phyloP scores from a whole-genome alignment of 1,139 yeast genomes.

The Tardiomyces digboiensis region DNA sequence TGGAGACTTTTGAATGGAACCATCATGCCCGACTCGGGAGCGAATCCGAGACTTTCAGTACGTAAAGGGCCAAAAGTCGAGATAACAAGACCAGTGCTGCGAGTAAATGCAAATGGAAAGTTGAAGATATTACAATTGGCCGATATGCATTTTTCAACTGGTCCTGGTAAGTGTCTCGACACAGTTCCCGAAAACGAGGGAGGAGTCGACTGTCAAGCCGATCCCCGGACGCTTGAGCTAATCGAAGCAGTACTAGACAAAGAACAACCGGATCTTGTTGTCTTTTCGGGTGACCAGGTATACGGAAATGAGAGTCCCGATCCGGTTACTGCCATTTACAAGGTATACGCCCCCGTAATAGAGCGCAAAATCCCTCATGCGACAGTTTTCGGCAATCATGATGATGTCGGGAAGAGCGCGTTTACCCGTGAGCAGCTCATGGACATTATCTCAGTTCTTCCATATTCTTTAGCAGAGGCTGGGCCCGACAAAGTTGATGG shows the following conservation, averaged over 20 bases:
- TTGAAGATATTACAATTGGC: constrained; percentile 80
- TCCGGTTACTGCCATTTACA: constrained; percentile 65
- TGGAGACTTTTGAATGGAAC: constrained; percentile 44
- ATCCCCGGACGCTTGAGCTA: constrained; percentile 54
- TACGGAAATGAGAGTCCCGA: constrained; percentile 67
- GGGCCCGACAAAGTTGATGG: constrained; percentile 69
- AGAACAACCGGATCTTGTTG: constrained; percentile 75
- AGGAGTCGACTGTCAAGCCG: constrained; percentile 54
- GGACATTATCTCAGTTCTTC: constrained; percentile 44
- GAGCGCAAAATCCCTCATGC: constrained; percentile 68
- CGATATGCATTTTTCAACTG: constrained; percentile 77
- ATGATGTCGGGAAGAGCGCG: constrained; percentile 56
- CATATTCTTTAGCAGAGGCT: constrained; percentile 50
- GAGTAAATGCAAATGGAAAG: constrained; percentile 31
- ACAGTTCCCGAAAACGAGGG: constrained; percentile 41
- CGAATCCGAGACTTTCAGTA: constrained; percentile 26
- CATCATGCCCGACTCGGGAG: constrained; percentile 13
- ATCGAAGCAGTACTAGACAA: constrained; percentile 52
- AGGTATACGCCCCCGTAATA: constrained; percentile 68
- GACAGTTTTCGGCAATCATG: constrained; percentile 72
- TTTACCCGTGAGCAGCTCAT: constrained; percentile 52
- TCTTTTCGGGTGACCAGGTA: constrained; percentile 80
- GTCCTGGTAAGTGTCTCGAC: constrained; percentile 65
- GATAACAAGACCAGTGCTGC: constrained; percentile 25
- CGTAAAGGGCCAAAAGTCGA: constrained; percentile 29